These are phyloP conservation scores for Clonostachys chloroleuca DNA, from an alignment of 2,329 filamentous ascomycete genomes.

Conservation along the genomic window DNA sequence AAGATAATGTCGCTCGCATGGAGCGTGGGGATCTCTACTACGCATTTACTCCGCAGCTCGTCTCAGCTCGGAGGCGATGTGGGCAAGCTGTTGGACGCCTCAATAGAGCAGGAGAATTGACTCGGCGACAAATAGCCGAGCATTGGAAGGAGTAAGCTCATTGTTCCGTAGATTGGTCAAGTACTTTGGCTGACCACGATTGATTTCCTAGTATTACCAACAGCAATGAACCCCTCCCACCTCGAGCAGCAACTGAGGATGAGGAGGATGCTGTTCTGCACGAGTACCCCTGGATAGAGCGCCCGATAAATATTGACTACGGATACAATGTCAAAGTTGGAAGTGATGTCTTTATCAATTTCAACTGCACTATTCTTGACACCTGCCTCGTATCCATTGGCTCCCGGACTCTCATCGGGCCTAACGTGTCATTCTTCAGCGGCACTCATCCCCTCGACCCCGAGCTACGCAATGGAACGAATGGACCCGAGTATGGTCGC, in stretches of 20 bases:
- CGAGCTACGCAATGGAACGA: constrained; percentile 65
- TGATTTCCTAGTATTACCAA: constrained; percentile 41
- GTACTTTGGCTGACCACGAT: constrained; percentile 18
- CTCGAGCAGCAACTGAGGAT: constrained; percentile 46
- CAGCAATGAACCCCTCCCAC: constrained; percentile 61
- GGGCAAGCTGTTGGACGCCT: constrained; percentile 55
- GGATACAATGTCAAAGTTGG: constrained; percentile 67
- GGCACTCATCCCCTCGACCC: constrained; percentile 77
- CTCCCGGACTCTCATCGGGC: constrained; percentile 71
- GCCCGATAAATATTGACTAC: constrained; percentile 71
- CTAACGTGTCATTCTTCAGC: constrained; percentile 72
- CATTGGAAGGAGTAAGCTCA: constrained; percentile 66
- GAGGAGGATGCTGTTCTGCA: constrained; percentile 63
- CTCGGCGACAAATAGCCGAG: constrained; percentile 58
- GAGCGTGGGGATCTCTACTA: constrained; percentile 66
- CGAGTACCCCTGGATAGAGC: constrained; percentile 64
- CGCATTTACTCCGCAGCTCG: constrained; percentile 66
- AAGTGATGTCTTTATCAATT: constrained; percentile 69
- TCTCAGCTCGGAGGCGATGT: constrained; percentile 59
- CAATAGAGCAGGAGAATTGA: constrained; percentile 57
- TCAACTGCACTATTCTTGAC: constrained; percentile 72
- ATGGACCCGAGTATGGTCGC: constrained; percentile 67
- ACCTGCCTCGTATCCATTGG: constrained; percentile 73
- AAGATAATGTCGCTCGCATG: constrained; percentile 53
- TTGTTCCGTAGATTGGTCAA: no score